Conservation (phyloP, 306 rosid species). For the Chamaecrista fasciculata region DNA sequence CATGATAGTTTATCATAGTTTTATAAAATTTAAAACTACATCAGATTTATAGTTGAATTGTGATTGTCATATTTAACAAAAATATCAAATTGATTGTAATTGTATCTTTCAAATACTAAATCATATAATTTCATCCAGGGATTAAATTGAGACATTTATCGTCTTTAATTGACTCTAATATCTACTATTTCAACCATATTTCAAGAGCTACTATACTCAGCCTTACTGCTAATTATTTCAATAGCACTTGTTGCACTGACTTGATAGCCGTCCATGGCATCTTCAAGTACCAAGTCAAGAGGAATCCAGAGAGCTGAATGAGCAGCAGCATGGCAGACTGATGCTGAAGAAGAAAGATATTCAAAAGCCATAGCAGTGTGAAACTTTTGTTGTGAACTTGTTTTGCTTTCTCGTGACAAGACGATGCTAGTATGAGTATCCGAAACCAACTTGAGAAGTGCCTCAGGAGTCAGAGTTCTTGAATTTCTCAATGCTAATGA, state of each 20-base stretch:
- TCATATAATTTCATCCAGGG: no score
- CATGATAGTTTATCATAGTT: no score
- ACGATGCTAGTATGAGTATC: slow-evolving; percentile 33
- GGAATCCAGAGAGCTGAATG: slow-evolving; percentile 88
- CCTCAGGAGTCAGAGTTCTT: slow-evolving; percentile 55
- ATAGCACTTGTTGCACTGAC: slow-evolving; percentile 76
- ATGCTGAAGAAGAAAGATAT: slow-evolving; percentile 53
- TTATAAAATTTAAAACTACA: no score
- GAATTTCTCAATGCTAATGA: slow-evolving; percentile 66
- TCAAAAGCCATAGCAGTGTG: slow-evolving; percentile 63
- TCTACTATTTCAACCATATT: not conserved
- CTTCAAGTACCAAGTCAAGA: slow-evolving; percentile 88
- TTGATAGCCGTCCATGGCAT: slow-evolving; percentile 91
- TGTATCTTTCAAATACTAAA: no score
- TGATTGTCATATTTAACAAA: no score
- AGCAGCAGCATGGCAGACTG: slow-evolving; percentile 60
- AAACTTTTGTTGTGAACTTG: slow-evolving; percentile 57
- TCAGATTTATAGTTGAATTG: no score
- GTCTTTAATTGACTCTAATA: no score
- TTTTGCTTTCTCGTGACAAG: slow-evolving; percentile 57
- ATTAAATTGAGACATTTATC: no score
- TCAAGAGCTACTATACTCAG: not conserved
- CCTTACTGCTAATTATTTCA: slow-evolving; percentile 57
- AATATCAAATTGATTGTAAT: no score
- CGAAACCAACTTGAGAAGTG: slow-evolving; percentile 51